A percentile compares a stretch with the other conserved stretches of the same genome.
These are phyloP conservation scores for Chlorencoelia australis DNA, from an alignment of 2,329 filamentous ascomycete species.

Conservation along the genomic window DNA sequence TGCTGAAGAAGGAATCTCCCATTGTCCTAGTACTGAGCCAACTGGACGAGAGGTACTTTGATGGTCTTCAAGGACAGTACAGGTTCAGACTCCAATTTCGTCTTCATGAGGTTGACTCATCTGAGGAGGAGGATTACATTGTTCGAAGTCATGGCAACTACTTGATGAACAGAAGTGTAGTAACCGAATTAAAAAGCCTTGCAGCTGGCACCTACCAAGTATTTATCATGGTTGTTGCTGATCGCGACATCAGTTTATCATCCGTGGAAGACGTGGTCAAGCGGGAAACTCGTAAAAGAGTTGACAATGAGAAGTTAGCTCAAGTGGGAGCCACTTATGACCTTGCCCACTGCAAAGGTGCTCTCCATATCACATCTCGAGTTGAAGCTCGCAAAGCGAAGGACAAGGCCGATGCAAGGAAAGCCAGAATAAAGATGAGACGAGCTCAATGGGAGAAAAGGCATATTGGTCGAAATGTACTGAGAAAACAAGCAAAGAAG, in stretches of 20 bases:
- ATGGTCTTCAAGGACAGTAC: conserved; percentile 51
- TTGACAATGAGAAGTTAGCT: conserved; percentile 47
- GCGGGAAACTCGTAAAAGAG: conserved; percentile 36
- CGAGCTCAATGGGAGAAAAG: conserved; percentile 41
- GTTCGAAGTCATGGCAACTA: conserved; percentile 50
- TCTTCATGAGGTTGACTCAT: conserved; percentile 39
- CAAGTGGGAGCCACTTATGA: conserved; percentile 50
- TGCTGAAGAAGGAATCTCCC: conserved; percentile 44
- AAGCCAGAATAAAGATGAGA: conserved; percentile 36
- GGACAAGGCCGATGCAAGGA: conserved; percentile 20
- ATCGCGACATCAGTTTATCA: conserved; percentile 32
- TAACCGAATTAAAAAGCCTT: conserved; percentile 46
- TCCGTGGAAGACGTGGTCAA: conserved; percentile 49
- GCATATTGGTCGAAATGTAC: conserved; percentile 30
- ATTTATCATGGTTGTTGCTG: conserved; percentile 44
- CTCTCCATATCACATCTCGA: conserved; percentile 40
- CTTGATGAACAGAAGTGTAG: conserved; percentile 47
- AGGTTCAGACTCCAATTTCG: conserved; percentile 36
- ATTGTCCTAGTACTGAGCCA: conserved; percentile 51
- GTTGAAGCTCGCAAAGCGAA: conserved; percentile 30
- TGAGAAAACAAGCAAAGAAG: conserved; percentile 32
- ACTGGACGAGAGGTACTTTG: conserved; percentile 52
- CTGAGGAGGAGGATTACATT: conserved; percentile 46
- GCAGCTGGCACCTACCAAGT: conserved; percentile 47
- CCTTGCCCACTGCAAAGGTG: conserved; percentile 48